These are phyloP conservation scores for Xylaria sp. DNA, from an alignment of 2,329 filamentous ascomycete genomes.

Conservation along the genomic window DNA sequence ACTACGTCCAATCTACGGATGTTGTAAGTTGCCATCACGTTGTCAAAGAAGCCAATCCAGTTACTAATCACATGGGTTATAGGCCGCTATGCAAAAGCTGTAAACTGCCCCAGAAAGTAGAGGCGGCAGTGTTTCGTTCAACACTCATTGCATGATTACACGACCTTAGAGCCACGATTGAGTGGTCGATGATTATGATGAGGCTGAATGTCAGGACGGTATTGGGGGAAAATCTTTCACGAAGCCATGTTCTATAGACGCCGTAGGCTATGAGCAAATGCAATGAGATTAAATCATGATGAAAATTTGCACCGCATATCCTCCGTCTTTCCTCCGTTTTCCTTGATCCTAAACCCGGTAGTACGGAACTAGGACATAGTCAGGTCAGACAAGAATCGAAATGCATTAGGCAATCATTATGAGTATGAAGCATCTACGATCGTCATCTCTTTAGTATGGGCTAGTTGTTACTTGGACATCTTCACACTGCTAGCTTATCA, in stretches of 20 bases:
- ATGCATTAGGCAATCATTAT: no score
- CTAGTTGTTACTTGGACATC: no score
- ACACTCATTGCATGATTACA: slow-evolving; percentile 37
- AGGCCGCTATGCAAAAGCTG: slow-evolving; percentile 86
- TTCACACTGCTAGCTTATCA: no score
- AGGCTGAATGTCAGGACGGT: slow-evolving; percentile 32
- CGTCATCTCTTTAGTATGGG: no score
- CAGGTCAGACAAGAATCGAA: no score
- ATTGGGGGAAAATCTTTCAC: slow-evolving; percentile 21
- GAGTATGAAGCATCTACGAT: no score
- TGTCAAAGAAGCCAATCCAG: not conserved
- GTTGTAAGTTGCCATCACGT: slow-evolving; percentile 54
- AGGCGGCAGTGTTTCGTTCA: slow-evolving; percentile 23
- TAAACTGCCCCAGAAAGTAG: slow-evolving; percentile 52
- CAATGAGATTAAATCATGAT: slow-evolving; percentile 23
- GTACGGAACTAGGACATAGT: no score
- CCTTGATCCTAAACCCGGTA: not conserved
- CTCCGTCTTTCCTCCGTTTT: not conserved
- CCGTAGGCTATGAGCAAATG: slow-evolving; percentile 25
- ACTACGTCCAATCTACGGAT: slow-evolving; percentile 94
- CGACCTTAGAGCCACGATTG: slow-evolving; percentile 33
- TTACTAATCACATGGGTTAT: slow-evolving; percentile 21
- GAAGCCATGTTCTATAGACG: slow-evolving; percentile 31
- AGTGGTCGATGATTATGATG: slow-evolving; percentile 37
- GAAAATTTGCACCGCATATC: slow-evolving; percentile 17